A percentile compares a stretch with the other conserved stretches of the same genome.
phyloP scores from a whole-genome alignment of 2,329 filamentous ascomycete genomes.

The Leptographium radiaticola region DNA sequence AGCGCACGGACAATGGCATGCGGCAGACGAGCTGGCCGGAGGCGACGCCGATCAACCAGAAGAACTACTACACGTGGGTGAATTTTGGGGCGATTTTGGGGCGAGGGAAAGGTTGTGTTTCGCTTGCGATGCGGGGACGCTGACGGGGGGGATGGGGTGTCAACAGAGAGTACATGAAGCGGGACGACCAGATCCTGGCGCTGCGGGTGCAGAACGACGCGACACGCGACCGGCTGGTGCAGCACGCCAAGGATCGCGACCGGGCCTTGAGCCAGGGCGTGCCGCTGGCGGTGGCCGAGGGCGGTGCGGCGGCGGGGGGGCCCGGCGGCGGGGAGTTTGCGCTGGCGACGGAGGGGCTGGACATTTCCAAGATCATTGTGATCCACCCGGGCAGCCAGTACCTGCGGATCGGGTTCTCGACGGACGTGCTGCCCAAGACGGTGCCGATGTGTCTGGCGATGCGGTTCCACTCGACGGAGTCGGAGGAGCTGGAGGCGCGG shows the following conservation, averaged over 20 bases:
- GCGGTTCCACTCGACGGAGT: conserved; percentile 65
- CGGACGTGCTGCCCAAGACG: conserved; percentile 85
- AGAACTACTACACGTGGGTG: conserved; percentile 96
- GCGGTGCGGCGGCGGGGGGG: conserved; percentile 48
- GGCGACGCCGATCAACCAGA: conserved; percentile 90
- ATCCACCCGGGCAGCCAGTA: conserved; percentile 96
- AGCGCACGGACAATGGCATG: conserved; percentile 97
- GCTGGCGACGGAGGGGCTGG: conserved; percentile 45
- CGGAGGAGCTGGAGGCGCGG: conserved; percentile 67
- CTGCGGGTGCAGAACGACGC: conserved; percentile 82
- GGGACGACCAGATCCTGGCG: conserved; percentile 90
- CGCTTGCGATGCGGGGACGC: too few relatives aligned
- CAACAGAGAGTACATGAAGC: conserved; percentile 80
- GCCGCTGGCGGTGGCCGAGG: conserved; percentile 34
- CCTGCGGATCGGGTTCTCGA: conserved; percentile 85
- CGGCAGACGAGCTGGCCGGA: conserved; percentile 90
- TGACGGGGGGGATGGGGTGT: too few relatives aligned
- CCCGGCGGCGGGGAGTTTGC: conserved; percentile 31
- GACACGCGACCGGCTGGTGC: conserved; percentile 68
- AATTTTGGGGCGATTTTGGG: too few relatives aligned
- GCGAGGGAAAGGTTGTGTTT: too few relatives aligned
- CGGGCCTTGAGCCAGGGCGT: conserved; percentile 62
- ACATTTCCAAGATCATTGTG: conserved; percentile 83
- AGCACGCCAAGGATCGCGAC: conserved; percentile 77
- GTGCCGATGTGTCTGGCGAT: conserved; percentile 87